phyloP scores from a whole-genome alignment of 2,329 filamentous ascomycete species.

The Talaromyces atroroseus region DNA sequence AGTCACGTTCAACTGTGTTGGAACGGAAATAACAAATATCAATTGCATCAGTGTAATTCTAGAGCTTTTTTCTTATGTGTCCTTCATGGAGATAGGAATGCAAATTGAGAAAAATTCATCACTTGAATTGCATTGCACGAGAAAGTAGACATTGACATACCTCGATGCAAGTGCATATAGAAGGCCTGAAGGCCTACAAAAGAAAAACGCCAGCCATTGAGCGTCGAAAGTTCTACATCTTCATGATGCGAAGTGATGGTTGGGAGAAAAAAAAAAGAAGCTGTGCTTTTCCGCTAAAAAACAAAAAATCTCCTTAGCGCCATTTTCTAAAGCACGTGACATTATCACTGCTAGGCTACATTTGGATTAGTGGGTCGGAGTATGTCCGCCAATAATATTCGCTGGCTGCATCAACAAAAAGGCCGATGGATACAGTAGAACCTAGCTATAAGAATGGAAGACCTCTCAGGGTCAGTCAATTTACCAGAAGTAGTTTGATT shows the following conservation, averaged over 20 bases:
- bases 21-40: neutral
- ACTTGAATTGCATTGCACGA: constrained; percentile 15
- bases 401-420: neutral
- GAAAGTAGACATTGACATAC: neutral
- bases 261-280: constrained; percentile 4
- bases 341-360: neutral
- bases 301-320: constrained; percentile 9
- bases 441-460: too few species aligned
- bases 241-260: neutral
- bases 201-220: neutral
- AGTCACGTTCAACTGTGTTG: neutral
- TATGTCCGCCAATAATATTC: neutral
- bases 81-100: constrained; percentile 55
- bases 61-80: constrained; percentile 41
- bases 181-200: neutral
- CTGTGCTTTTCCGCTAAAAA: constrained; percentile 9
- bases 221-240: neutral
- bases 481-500: too few species aligned
- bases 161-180: neutral
- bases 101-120: constrained; percentile 52
- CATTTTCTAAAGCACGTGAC: neutral
- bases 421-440: too few species aligned
- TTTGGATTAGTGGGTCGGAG: neutral
- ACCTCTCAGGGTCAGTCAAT: too few species aligned
- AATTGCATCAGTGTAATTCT: constrained; percentile 52